Base-by-base conservation (phyloP, 108 stramenopile species). In the Fistulifera solaris region DNA sequence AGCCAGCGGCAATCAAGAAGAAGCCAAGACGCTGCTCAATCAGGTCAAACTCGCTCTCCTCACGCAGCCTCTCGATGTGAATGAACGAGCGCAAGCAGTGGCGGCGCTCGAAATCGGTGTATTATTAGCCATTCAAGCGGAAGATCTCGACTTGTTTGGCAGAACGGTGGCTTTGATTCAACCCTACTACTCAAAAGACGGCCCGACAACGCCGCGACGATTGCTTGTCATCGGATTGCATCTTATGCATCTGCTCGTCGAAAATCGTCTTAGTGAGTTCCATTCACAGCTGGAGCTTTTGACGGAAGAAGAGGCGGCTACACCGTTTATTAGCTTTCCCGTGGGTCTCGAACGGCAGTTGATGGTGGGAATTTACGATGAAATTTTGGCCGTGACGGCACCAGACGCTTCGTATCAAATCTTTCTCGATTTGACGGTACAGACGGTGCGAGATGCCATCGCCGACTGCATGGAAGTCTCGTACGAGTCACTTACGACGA, bases 201-300 rank as follows among this genome's bases (percentile, higher is more conserved):
- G 52, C 2, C 31, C 8, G 8, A 6, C 31, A 6, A 70, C 73
- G 6, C 58, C 82, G 12, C 81, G 76, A 19, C 87, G 82, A 68
- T 72, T 70, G 38, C 83, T 81, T 59, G 73, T 94, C 5, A 44
- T 90, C 40, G 93, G 87, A 3, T 47, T 94, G 38, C 83, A 94
- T 58, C 72, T 94, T 1, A 85, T 94, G 83, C 68, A 84, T 57
- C 59, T 94, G 8, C 61, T 94, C 21, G 85, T 94, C 8, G 93
- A 90, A 19, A 86, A 90, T 67, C 83, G 85, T 10, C 58, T 94
- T 4, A 80, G 87, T 5, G 93, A 94, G 70, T 94, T 94, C 52
- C 93, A 94, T 69, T 75, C 88, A 22, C 82, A 90, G 56, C 49
- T 94, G 35, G 93, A 94, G 68, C 65, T 94, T 0, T 54, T 94